Evolutionary conservation across 805 yeast genomes (phyloP), one percentile per base, ranked within the genome.

Genomic region (Saccharomycodes ludwigii): DNA sequence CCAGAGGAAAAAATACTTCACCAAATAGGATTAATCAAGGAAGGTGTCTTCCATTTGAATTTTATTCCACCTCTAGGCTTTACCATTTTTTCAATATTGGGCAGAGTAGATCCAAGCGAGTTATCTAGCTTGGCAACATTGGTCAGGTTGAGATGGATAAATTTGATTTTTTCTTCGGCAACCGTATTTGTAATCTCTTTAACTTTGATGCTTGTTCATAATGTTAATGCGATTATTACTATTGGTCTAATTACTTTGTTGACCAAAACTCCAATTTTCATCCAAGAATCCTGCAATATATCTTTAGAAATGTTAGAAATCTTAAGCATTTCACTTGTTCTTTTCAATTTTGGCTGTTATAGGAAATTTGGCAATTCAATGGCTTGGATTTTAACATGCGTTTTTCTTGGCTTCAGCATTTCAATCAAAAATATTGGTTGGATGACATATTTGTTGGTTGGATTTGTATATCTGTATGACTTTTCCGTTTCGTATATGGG

Each of bases 381-480:
- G 4, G 3, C 19, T 4, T 25, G 28, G 28, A 4, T 14, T 4
- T 25, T 8, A 5, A 25, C 28, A 15, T 25, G 28, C 17, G 7
- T 25, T 25, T 15, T 7, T 3, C 19, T 25, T 6, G 28, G 28
- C 5, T 11, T 25, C n/a, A 25, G 19, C 7, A 16, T 25, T 15
- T 25, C 28, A 15, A 15, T 25, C 12, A 25, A 25, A 9, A 25
- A 25, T 16, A 25, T 25, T 5, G 28, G 28, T n/a, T 15, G 15
- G 8, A 9, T 25, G 10, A 25, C 28, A 15, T 25, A 8, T 10
- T 4, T 25, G 4, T 25, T 18, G 28, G 12, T 25, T 25, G n/a
- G 15, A 15, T 25, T 16, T n/a, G 9, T 7, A 7, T 25, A 25
- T 25, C 3, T 14, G 10, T 25, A 15, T 10, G 28, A 25, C 15